Conservation (phyloP, 2,329 filamentous ascomycete species). For the Xylaria hypoxylon region DNA sequence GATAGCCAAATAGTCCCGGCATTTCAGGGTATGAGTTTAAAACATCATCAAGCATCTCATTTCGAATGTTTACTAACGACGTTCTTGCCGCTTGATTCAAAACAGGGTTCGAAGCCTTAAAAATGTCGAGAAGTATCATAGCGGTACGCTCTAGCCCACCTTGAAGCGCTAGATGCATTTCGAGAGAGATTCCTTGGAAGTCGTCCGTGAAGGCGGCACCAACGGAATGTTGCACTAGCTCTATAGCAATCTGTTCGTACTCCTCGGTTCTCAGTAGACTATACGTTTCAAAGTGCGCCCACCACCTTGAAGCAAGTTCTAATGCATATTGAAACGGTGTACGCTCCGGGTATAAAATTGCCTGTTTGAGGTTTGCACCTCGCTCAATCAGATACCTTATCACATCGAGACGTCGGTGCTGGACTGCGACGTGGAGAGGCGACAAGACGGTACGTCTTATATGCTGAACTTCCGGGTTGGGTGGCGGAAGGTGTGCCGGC, state of each 20-base stretch:
- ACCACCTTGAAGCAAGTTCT: too few relatives aligned
- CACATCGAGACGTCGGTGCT: neutral
- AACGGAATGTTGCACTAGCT: neutral
- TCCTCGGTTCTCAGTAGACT: neutral
- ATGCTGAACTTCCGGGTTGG: neutral
- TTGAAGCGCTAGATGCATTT: neutral
- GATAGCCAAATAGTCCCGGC: too few relatives aligned
- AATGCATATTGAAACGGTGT: neutral
- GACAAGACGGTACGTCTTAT: neutral
- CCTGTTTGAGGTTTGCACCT: slow-evolving; percentile 4
- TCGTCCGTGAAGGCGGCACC: neutral
- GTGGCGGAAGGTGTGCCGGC: neutral
- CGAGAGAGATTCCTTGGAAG: neutral
- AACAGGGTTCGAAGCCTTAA: too few relatives aligned
- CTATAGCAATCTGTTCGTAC: neutral
- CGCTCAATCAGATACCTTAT: neutral
- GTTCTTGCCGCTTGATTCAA: too few relatives aligned
- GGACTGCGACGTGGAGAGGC: slow-evolving; percentile 14
- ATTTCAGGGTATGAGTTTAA: too few relatives aligned
- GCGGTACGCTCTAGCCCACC: neutral
- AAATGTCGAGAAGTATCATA: neutral
- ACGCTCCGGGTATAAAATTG: too few relatives aligned
- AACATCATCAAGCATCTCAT: too few relatives aligned
- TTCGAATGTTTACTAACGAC: too few relatives aligned
- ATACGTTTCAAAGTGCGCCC: neutral